Evolutionary conservation across 495 filamentous ascomycete species (phyloP), one percentile per base, ranked within the genome.

Genomic region (Aspergillus sparsus): DNA sequence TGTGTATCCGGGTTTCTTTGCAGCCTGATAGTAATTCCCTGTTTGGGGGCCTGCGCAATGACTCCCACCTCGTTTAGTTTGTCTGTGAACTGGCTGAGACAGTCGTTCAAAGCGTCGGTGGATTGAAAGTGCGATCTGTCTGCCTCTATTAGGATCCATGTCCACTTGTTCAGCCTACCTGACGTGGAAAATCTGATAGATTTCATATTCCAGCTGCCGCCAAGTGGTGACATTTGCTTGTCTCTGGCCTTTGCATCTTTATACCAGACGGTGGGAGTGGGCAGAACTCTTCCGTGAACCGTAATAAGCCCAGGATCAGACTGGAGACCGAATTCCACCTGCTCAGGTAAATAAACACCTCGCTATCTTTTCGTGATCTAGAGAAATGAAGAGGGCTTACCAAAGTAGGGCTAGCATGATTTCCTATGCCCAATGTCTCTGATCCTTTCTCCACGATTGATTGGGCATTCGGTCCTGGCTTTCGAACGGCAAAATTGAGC

Each of bases 401-500:
- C 33, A 67, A 44, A 15, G 59, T 58, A 11, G 55, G 35, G 44
- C 51, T 62, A 10, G 42, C 1, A 36, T 59, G 34, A 2, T 10
- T 33, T 15, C 51, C 51, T 10, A 86, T 59, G 7, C 82, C 77
- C 41, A 87, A 70, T 6, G 84, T 67, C 1, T 64, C 54, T 2
- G 75, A 77, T 16, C 85, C 90, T 8, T 80, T 73, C 1, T 66
- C 77, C 2, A 82, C 74, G 64, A 96, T 88, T 0, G 86, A 88
- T 15, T 74, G 57, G 0, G 87, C 89, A 63, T 95, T 95, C 37
- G 79, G 73, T 0, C 71, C 77, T 0, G 91, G 89, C 9, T 71
- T 71, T 11, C 89, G 82, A 36, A 87, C 88, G 1, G 91, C 86
- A 67, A 92, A 90, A 2, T 65, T 67, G 18, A 91, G 80, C 88